phyloP scores from a whole-genome alignment of 2,329 filamentous ascomycete genomes.

The Hymenoscyphus albidus region DNA sequence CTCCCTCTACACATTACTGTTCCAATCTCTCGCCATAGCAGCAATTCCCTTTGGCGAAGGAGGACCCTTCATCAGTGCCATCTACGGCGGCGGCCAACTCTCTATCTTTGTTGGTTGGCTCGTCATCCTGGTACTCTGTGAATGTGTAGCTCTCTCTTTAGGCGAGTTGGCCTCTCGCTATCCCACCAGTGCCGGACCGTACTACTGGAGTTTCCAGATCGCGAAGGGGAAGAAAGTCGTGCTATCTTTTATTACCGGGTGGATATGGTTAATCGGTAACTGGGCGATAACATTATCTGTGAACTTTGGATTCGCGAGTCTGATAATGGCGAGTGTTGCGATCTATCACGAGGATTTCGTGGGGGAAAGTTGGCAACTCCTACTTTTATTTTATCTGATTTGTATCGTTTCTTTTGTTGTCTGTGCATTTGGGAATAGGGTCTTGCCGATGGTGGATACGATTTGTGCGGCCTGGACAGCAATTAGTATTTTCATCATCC shows the following conservation, averaged over 20 bases:
- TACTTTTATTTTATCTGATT: constrained; percentile 67
- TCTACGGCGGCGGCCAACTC: constrained; percentile 43
- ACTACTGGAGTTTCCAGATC: constrained; percentile 77
- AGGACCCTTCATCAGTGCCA: constrained; percentile 31
- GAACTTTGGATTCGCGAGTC: constrained; percentile 64
- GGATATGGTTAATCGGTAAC: constrained; percentile 75
- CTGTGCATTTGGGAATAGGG: constrained; percentile 63
- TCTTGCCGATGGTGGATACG: constrained; percentile 60
- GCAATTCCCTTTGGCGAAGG: constrained; percentile 52
- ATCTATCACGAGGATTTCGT: constrained; percentile 53
- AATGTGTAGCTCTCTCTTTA: constrained; percentile 67
- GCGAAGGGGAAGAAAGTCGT: constrained; percentile 57
- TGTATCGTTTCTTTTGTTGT: constrained; percentile 62
- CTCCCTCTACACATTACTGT: constrained; percentile 56
- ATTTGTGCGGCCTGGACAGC: constrained; percentile 53
- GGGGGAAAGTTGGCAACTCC: constrained; percentile 59
- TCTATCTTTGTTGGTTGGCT: constrained; percentile 57
- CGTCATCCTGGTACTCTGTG: constrained; percentile 48
- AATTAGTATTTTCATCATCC: constrained; percentile 52
- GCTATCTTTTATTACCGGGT: constrained; percentile 69
- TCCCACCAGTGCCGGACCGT: constrained; percentile 73
- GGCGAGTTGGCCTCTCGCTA: constrained; percentile 74
- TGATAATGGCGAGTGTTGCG: constrained; percentile 48
- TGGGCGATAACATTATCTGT: constrained; percentile 81
- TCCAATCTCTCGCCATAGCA: constrained; percentile 58